These are phyloP conservation scores for Sordaria brevicollis DNA, from an alignment of 495 filamentous ascomycete genomes.

Conservation along the genomic window DNA sequence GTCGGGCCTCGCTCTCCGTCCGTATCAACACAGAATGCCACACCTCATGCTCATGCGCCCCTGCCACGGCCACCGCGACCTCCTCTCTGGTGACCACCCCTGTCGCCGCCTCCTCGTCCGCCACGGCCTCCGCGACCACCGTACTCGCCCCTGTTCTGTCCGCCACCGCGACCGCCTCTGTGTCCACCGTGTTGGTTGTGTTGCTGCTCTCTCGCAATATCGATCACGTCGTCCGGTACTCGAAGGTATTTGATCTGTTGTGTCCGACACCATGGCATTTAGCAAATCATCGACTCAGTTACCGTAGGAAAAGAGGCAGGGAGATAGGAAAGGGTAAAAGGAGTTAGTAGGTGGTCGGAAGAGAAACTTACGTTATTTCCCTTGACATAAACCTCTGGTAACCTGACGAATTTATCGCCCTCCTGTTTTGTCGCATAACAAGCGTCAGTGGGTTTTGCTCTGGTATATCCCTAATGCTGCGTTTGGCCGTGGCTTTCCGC, in stretches of 20 bases:
- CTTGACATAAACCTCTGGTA: constrained; percentile 90
- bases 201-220: constrained; percentile 83
- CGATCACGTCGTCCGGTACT: constrained; percentile 91
- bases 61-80: constrained; percentile 39
- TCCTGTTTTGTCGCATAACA: constrained; percentile 37
- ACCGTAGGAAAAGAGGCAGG: background rate
- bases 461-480: too few species aligned
- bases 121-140: constrained; percentile 45
- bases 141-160: constrained; percentile 51
- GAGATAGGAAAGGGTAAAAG: too few species aligned
- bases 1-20: background rate
- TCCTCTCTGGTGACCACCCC: constrained; percentile 32
- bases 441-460: constrained; percentile 8
- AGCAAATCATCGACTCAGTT: background rate
- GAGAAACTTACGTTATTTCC: constrained; percentile 77
- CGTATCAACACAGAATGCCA: background rate
- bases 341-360: too few species aligned
- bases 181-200: constrained; percentile 50
- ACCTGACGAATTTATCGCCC: constrained; percentile 81
- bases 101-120: constrained; percentile 37
- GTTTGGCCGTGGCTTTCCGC: too few species aligned
- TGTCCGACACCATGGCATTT: background rate
- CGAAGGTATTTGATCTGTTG: constrained; percentile 96
- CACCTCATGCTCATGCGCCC: constrained; percentile 10
- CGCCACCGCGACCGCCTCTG: constrained; percentile 60